Base-by-base conservation (phyloP, 352 stramenopile species). In the Phytopythium ostracodes region DNA sequence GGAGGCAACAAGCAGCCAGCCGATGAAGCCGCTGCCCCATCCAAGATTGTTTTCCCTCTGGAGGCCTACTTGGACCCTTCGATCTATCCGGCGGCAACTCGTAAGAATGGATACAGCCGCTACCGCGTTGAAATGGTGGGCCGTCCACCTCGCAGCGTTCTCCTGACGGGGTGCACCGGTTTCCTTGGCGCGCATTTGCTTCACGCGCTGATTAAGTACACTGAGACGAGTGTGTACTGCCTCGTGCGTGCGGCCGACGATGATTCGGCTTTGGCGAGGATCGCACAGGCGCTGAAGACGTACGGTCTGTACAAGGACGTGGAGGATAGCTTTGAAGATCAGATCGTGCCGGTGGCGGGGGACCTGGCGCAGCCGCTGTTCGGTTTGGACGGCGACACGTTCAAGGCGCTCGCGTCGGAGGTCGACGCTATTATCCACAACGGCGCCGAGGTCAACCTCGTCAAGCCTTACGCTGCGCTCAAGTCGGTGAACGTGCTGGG, bases 391-490 rank as follows among this genome's bases (percentile, higher is more conserved):
- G 71, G 84, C n/a, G 63, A 84, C 44, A 84, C 76, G 55, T 97
- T 96, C 73, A 96, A 96, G 66, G 82, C 84, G 67, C 64, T 98
- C 20, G 82, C 86, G 22, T 87, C 76, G n/a, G 87, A 92, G 42
- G 78, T 97, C 35, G 91, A 97, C 54, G 87, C 87, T 20, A 94
- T 98, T 57, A 64, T 98, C 60, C 92, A 98, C 69, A 97, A 96
- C 67, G 92, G 86, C 24, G 92, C 92, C n/a, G 79, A 96, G 44
- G 92, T 98, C 20, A 96, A 96, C 63, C 68, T 98, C n/a, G 91
- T 96, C 22, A 94, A 96, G 61, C 85, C 89, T 14, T 98, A 96
- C 63, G 79, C 94, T 38, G 68, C 79, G 22, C 72, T 97, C 36
- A 94, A 93, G 63, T 81, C 84, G 40, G 80, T 87, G 20, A 98